A percentile compares a stretch with the other conserved stretches of the same genome.
Evolutionary conservation across 2,329 filamentous ascomycete species (phyloP).

Genomic region (Dothideomycetes sp.): DNA sequence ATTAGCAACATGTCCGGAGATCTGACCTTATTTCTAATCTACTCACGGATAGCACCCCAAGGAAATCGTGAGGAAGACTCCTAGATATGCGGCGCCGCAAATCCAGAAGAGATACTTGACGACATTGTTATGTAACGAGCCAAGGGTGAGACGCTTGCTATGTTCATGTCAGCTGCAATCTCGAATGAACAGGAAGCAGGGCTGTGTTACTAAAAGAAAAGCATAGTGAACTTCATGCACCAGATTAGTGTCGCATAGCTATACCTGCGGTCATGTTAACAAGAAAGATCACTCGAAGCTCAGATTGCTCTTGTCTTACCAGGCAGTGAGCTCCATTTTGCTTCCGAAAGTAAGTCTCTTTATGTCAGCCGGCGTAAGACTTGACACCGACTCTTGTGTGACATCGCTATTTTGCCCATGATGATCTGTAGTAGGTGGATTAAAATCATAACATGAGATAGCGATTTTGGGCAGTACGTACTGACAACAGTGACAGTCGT

Average conservation of each 20-base stretch:
- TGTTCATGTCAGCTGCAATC: conserved; percentile 10
- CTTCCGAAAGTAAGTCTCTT: conserved; percentile 22
- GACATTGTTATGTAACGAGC: conserved; percentile 18
- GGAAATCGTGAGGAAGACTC: conserved; percentile 21
- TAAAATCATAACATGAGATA: neutral
- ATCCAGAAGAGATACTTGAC: conserved; percentile 20
- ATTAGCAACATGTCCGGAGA: neutral
- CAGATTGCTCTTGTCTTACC: conserved; percentile 18
- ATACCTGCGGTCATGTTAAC: no score
- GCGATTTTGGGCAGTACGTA: conserved; percentile 10
- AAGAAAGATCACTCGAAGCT: no score
- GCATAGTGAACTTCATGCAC: conserved; percentile 21
- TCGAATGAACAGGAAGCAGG: neutral
- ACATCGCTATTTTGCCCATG: conserved; percentile 21
- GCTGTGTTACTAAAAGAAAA: conserved; percentile 18
- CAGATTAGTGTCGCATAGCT: conserved; percentile 27
- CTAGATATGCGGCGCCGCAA: conserved; percentile 19
- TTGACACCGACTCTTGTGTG: conserved; percentile 10
- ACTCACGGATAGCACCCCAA: conserved; percentile 16
- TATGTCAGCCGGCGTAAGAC: conserved; percentile 19
- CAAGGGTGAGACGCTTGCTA: conserved; percentile 23
- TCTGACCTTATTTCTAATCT: no score
- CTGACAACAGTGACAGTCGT: conserved; percentile 25
- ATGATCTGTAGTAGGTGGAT: conserved; percentile 12
- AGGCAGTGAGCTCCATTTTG: conserved; percentile 27